Evolutionary conservation across 164 flowering plant species (phyloP), one percentile per base, ranked within the genome.

Genomic region (Umbellularia californica): DNA sequence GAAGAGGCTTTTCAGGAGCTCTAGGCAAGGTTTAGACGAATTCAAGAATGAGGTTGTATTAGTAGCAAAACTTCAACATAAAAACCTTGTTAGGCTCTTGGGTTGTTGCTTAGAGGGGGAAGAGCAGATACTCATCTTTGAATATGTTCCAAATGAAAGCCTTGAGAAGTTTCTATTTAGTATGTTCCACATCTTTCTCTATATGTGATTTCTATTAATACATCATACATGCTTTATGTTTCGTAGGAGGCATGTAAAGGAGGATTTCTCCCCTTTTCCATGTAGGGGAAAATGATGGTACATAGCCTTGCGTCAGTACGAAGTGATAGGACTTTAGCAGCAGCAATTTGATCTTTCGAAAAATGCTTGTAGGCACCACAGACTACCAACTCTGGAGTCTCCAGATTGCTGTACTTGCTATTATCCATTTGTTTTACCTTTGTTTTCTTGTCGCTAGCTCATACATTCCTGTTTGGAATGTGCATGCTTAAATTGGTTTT

Each of bases 1-100:
- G 4, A 87, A 87, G 72, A 77, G 85, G 78, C 84, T 87, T 6
- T 83, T 82, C 2, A 73, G 62, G 50, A 78, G 15, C 51, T 80
- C 87, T 1, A 58, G 68, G 6, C 84, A 82, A 72, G 87, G 89
- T 17, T 19, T 76, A 2, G 69, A 76, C 23, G 85, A 84, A 63
- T 82, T 84, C 65, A 82, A 77, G 58, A 86, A 73, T 58, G 86
- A 84, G 47, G 78, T 84, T 6, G 60, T 20, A 41, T 65, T 84
- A 22, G 63, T 84, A 11, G 86, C 82, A 6, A 85, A 83, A 58
- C 87, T 85, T 73, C 83, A 83, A 67, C 89, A 86, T 68, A 74
- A 70, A 55, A 84, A 86, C 51, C 80, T 86, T 50, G 87, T 83
- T 14, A 79, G 80, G 71, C 79, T 86, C 27, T 64, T 86, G 51